A percentile compares a stretch with the other conserved stretches of the same genome.
Conservation (phyloP, 2,329 filamentous ascomycete genomes). For the Talaromyces sp. region DNA sequence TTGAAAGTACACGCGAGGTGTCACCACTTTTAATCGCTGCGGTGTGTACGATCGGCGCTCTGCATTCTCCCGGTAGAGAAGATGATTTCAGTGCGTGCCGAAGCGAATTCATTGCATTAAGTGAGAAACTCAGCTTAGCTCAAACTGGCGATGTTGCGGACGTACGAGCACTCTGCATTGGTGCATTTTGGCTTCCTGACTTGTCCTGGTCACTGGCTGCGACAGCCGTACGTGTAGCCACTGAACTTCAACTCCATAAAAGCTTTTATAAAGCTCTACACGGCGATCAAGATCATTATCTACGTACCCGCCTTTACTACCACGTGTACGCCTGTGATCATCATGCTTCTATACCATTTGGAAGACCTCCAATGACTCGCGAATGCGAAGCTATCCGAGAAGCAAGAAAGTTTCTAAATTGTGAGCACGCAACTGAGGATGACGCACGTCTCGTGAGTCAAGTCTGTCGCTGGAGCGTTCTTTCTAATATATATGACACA, state of each 20-base stretch:
- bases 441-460: constrained; percentile 31
- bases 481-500: constrained; percentile 29
- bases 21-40: neutral
- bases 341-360: constrained; percentile 33
- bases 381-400: constrained; percentile 30
- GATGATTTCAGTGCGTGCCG: neutral
- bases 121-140: neutral
- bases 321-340: constrained; percentile 35
- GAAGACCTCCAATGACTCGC: constrained; percentile 32
- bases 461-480: constrained; percentile 30
- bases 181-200: constrained; percentile 35
- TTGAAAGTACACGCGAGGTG: constrained; percentile 29
- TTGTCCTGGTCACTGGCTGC: constrained; percentile 20
- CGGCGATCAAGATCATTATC: constrained; percentile 20
- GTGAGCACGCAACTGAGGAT: constrained; percentile 28
- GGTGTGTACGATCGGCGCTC: neutral
- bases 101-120: neutral
- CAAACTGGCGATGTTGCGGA: constrained; percentile 12
- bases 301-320: constrained; percentile 28
- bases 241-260: constrained; percentile 23
- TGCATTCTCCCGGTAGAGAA: neutral
- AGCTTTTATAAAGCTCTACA: constrained; percentile 22
- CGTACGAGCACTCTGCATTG: constrained; percentile 32
- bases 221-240: constrained; percentile 21
- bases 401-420: constrained; percentile 25